Evolutionary conservation across 2,329 filamentous ascomycete genomes (phyloP).

Genomic region (Colletotrichum truncatum): DNA sequence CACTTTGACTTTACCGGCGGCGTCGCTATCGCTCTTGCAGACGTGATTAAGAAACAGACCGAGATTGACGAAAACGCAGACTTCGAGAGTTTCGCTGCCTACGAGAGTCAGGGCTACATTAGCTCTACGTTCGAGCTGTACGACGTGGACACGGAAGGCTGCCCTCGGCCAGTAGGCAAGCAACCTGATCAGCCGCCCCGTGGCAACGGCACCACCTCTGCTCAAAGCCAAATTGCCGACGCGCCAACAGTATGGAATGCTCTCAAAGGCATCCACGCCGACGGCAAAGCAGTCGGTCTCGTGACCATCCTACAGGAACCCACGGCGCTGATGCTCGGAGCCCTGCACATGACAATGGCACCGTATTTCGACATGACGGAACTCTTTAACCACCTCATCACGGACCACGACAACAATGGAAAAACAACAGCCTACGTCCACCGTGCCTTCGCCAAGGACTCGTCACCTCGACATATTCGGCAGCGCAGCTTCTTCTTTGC

Average conservation of each 20-base stretch:
- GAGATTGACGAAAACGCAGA: constrained; percentile 43
- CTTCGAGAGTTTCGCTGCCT: constrained; percentile 45
- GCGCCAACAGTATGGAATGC: constrained; percentile 52
- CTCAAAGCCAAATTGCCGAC: constrained; percentile 46
- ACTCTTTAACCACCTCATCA: constrained; percentile 62
- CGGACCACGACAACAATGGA: constrained; percentile 53
- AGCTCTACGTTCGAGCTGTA: constrained; percentile 67
- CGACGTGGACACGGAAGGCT: constrained; percentile 59
- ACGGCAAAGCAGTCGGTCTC: constrained; percentile 58
- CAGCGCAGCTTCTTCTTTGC: constrained; percentile 69
- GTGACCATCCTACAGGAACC: constrained; percentile 70
- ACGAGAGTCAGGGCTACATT: constrained; percentile 48
- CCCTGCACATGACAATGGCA: constrained; percentile 66
- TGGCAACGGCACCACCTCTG: constrained; percentile 43
- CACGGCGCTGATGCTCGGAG: constrained; percentile 66
- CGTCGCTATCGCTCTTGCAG: constrained; percentile 47
- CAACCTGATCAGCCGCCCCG: constrained; percentile 9
- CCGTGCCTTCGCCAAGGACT: constrained; percentile 51
- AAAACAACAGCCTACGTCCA: constrained; percentile 58
- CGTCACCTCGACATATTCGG: constrained; percentile 50
- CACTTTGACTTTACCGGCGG: constrained; percentile 51
- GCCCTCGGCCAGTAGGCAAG: constrained; percentile 38
- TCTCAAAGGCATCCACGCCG: constrained; percentile 47
- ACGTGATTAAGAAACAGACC: constrained; percentile 41
- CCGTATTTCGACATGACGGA: constrained; percentile 71